Percentiles rank a stretch among this genome's conserved stretches.
Evolutionary conservation across 1,139 yeast genomes (phyloP).

Genomic region (Geotrichum siamense): DNA sequence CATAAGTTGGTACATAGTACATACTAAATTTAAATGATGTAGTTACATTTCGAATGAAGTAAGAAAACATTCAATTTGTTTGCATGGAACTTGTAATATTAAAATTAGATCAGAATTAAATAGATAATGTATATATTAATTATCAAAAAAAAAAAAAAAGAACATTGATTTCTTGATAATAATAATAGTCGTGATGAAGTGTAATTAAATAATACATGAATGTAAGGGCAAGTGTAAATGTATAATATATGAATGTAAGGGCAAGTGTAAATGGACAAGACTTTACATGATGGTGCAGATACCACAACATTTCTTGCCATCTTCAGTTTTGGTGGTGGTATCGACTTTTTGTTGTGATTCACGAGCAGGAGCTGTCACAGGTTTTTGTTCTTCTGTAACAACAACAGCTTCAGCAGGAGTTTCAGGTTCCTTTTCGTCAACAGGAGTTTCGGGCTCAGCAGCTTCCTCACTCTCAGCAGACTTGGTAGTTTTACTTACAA

Average conservation of each 20-base stretch:
- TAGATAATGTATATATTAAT: not conserved
- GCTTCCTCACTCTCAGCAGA: conserved; percentile 1
- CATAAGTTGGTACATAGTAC: not conserved
- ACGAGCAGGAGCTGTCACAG: conserved; percentile 15
- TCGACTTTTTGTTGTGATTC: conserved; percentile 10
- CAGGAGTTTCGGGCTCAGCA: conserved; percentile 6
- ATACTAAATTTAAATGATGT: too few species aligned
- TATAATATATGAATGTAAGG: not conserved
- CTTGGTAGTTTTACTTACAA: conserved; percentile 20
- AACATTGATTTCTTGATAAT: not conserved
- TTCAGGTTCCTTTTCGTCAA: not conserved
- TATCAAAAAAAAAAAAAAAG: not conserved
- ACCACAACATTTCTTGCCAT: conserved; percentile 21
- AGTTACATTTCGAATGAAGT: too few species aligned
- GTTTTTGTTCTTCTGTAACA: conserved; percentile 13
- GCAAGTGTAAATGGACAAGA: not conserved
- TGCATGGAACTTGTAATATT: not conserved
- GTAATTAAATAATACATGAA: not conserved
- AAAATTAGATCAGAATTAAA: not conserved
- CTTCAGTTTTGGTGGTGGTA: conserved; percentile 16
- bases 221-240: not conserved
- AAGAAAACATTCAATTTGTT: not conserved
- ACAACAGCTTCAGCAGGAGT: conserved; percentile 16
- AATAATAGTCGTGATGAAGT: not conserved
- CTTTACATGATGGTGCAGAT: conserved; percentile 21